Percentiles rank a stretch among this genome's conserved stretches.
These are phyloP conservation scores for Comarum palustre DNA, from an alignment of 306 rosid species.

Conservation along the genomic window DNA sequence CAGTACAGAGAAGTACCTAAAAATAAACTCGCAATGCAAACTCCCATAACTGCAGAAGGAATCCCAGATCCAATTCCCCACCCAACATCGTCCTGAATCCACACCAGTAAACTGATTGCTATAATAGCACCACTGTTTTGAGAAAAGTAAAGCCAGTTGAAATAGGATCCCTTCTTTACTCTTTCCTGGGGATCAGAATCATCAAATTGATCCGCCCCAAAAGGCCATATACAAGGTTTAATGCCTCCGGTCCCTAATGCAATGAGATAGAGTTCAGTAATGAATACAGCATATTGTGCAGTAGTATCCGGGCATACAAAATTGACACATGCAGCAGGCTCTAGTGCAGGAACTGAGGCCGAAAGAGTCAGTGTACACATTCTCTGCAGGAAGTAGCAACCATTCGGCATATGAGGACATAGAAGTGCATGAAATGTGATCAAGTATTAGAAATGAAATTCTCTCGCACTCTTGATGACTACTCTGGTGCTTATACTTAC, in stretches of 20 bases:
- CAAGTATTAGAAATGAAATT: not conserved
- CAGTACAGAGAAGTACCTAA: constrained; percentile 34
- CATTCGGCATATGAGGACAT: not conserved
- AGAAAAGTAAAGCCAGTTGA: constrained; percentile 41
- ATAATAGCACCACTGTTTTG: constrained; percentile 29
- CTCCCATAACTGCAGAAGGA: constrained; percentile 26
- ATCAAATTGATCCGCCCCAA: constrained; percentile 45
- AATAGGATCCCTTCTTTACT: constrained; percentile 34
- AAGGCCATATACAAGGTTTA: constrained; percentile 40
- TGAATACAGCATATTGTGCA: constrained; percentile 30
- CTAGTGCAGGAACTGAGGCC: constrained; percentile 28
- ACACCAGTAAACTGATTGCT: constrained; percentile 30
- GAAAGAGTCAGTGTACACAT: constrained; percentile 29
- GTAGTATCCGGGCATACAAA: constrained; percentile 25
- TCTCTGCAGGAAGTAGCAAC: constrained; percentile 23
- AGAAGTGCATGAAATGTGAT: not conserved
- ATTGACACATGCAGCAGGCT: constrained; percentile 26
- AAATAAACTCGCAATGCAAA: constrained; percentile 29
- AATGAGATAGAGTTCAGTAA: constrained; percentile 31
- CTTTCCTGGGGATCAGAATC: constrained; percentile 31
- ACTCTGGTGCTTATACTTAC: constrained; percentile 6
- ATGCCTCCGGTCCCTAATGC: constrained; percentile 40
- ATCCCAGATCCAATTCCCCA: constrained; percentile 40
- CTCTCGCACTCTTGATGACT: not conserved
- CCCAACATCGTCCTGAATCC: constrained; percentile 39